Conservation (phyloP, 2,329 filamentous ascomycete species). For the Exophiala aquamarina region DNA sequence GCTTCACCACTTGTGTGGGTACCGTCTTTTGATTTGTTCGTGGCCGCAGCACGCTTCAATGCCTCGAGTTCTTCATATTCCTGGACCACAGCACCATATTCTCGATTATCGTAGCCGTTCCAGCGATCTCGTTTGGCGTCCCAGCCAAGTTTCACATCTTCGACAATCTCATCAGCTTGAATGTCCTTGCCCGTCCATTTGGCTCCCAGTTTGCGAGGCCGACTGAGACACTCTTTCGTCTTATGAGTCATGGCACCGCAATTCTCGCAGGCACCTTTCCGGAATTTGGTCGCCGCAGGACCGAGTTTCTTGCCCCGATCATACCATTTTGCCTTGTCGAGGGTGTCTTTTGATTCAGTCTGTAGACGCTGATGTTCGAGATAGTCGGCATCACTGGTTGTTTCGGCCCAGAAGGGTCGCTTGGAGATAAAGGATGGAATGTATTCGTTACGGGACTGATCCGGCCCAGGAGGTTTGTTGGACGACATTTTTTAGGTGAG, state of each 20-base stretch:
- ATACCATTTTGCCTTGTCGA: conserved; percentile 80
- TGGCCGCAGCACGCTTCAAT: conserved; percentile 65
- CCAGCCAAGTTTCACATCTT: conserved; percentile 87
- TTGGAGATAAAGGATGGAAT: conserved; percentile 98
- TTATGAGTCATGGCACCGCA: conserved; percentile 97
- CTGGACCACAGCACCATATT: conserved; percentile 84
- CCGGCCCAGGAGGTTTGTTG: conserved; percentile 21
- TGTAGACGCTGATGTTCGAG: conserved; percentile 93
- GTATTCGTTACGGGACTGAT: conserved; percentile 77
- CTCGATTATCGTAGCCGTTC: conserved; percentile 92
- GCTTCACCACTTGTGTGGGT: conserved; percentile 14
- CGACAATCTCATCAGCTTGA: conserved; percentile 82
- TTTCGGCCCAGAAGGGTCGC: conserved; percentile 90
- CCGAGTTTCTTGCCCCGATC: conserved; percentile 81
- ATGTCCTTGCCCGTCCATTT: conserved; percentile 93
- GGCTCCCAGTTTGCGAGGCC: conserved; percentile 84
- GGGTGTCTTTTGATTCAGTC: conserved; percentile 32
- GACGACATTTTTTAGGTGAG: conserved; percentile 6
- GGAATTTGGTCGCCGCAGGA: conserved; percentile 90
- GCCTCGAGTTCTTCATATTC: conserved; percentile 86
- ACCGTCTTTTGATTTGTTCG: conserved; percentile 35
- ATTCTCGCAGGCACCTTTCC: conserved; percentile 98
- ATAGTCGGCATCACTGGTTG: conserved; percentile 78
- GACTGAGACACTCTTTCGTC: conserved; percentile 85
- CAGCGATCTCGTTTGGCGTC: conserved; percentile 96